Evolutionary conservation across 1,284 basidiomycete species (phyloP).

Genomic region (Apiotrichum gamsii): DNA sequence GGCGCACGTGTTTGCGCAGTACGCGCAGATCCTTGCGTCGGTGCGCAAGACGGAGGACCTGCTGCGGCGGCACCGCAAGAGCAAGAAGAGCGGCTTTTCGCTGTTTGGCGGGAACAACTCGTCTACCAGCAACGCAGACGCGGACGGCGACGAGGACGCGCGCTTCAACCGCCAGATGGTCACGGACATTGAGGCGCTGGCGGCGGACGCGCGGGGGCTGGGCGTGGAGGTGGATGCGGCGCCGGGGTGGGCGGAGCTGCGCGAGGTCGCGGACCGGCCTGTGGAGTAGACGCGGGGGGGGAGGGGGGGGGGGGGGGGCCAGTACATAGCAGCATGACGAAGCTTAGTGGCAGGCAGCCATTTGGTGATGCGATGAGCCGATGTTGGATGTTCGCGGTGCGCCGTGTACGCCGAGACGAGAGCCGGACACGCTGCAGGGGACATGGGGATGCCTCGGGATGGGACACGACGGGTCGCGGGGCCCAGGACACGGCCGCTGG

Average conservation of each 20-base stretch:
- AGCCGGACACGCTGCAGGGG: too few relatives aligned
- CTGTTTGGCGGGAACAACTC: constrained; percentile 55
- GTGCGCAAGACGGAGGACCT: constrained; percentile 90
- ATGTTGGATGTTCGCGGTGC: too few relatives aligned
- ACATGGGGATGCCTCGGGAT: too few relatives aligned
- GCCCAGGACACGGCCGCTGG: too few relatives aligned
- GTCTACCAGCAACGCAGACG: constrained; percentile 20
- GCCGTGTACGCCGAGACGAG: too few relatives aligned
- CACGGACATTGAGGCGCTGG: constrained; percentile 75
- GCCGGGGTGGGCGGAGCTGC: constrained; percentile 42
- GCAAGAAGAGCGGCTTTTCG: constrained; percentile 65
- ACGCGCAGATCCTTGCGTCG: constrained; percentile 58
- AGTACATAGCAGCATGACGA: too few relatives aligned
- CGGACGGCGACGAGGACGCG: constrained; percentile 49
- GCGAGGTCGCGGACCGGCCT: constrained; percentile 35
- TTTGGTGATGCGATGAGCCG: too few relatives aligned
- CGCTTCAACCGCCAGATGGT: constrained; percentile 75
- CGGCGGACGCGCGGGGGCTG: constrained; percentile 61
- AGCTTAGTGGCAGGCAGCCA: too few relatives aligned
- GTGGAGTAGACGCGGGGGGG: constrained; percentile 23
- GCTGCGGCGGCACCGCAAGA: constrained; percentile 73
- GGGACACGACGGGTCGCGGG: too few relatives aligned
- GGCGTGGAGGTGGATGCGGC: constrained; percentile 59
- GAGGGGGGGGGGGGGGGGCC: too few relatives aligned
- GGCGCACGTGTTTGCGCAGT: constrained; percentile 61